phyloP scores from a whole-genome alignment of 2,329 filamentous ascomycete genomes.

The Sarocladiaceae sp. region DNA sequence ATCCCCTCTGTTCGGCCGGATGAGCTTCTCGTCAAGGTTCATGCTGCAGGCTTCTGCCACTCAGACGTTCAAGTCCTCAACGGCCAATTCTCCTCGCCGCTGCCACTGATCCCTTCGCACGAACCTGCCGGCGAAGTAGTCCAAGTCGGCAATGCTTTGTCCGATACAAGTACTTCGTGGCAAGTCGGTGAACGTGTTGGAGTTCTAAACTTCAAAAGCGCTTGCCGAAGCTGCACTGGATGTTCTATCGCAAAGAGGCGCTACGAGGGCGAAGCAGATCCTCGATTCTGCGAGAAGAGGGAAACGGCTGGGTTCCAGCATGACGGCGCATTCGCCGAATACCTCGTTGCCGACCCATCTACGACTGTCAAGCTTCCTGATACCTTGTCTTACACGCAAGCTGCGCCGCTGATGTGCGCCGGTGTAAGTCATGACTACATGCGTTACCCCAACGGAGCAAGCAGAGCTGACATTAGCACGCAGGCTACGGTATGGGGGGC shows the following conservation, averaged over 20 bases:
- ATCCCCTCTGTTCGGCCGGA: slow-evolving; percentile 18
- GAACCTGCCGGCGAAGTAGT: slow-evolving; percentile 28
- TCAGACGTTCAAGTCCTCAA: slow-evolving; percentile 29
- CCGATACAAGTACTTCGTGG: slow-evolving; percentile 16
- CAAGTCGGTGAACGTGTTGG: slow-evolving; percentile 29
- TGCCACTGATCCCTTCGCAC: slow-evolving; percentile 27
- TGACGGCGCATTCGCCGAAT: slow-evolving; percentile 29
- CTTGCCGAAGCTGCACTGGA: slow-evolving; percentile 22
- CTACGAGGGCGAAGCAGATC: slow-evolving; percentile 17
- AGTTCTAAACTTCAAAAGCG: slow-evolving; percentile 27
- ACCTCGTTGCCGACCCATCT: slow-evolving; percentile 23
- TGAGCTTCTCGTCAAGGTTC: slow-evolving; percentile 25
- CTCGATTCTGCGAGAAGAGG: slow-evolving; percentile 24
- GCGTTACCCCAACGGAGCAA: not conserved
- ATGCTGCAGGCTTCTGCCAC: slow-evolving; percentile 31
- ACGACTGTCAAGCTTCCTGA: slow-evolving; percentile 22
- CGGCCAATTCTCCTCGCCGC: slow-evolving; percentile 22
- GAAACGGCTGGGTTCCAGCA: slow-evolving; percentile 27
- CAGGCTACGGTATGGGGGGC: slow-evolving; percentile 28
- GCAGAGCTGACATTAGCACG: not conserved
- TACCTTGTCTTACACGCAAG: slow-evolving; percentile 24
- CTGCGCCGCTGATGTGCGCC: slow-evolving; percentile 30
- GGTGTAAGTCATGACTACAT: slow-evolving; percentile 18
- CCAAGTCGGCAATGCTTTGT: slow-evolving; percentile 16
- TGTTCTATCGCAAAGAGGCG: slow-evolving; percentile 17